A percentile compares a stretch with the other conserved stretches of the same genome.
Conservation (phyloP, 257 asterid species). For the Solanum verrucosum region DNA sequence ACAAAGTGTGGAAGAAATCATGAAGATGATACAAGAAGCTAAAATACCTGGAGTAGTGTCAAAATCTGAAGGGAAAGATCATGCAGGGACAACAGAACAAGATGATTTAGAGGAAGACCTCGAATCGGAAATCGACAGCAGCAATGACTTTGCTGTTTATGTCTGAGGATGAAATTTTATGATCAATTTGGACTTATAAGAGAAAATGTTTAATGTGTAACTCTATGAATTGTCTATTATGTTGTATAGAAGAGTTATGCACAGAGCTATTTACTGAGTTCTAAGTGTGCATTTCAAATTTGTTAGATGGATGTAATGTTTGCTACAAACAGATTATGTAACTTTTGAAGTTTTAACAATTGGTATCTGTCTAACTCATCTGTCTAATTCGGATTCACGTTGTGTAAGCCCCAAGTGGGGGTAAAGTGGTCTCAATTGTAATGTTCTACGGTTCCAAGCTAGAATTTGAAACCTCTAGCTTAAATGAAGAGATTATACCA, state of each 20-base stretch:
- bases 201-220: neutral
- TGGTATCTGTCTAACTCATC: neutral
- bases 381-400: neutral
- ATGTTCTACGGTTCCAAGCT: too few species aligned
- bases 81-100: constrained; percentile 3
- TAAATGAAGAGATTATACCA: neutral
- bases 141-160: constrained; percentile 14
- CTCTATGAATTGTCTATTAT: neutral
- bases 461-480: neutral
- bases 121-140: constrained; percentile 26
- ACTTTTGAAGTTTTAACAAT: neutral
- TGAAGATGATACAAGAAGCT: constrained; percentile 79
- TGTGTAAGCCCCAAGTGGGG: too few species aligned
- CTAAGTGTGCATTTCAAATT: neutral
- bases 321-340: neutral
- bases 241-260: neutral
- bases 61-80: constrained; percentile 2
- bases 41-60: constrained; percentile 14
- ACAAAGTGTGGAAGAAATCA: constrained; percentile 73
- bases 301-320: neutral
- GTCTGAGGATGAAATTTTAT: neutral
- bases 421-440: too few species aligned
- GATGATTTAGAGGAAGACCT: constrained; percentile 23
- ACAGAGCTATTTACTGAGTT: neutral
- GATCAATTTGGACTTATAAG: neutral